Evolutionary conservation across 75 land plant species (phyloP), one percentile per base, ranked within the genome.

Genomic region (Pinus taeda): DNA sequence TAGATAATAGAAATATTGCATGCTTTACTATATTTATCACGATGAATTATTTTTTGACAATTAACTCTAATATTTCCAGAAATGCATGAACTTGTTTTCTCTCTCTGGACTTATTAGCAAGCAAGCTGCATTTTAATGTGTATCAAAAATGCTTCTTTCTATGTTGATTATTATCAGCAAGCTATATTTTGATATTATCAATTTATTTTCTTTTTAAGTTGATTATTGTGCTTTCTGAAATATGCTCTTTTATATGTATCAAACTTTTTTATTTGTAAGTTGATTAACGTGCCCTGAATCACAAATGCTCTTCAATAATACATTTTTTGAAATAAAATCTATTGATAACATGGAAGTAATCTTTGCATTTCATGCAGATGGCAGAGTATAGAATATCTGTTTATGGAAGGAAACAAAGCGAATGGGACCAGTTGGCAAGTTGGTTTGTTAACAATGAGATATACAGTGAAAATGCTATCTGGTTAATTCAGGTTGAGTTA

Each of bases 371-470:
- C 63, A n/a, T 76, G 55, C 90, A 96, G 99, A 96, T 96, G 99
- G 99, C 99, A 80, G 99, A 96, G 61, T 96, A 96, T 66, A 84
- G 99, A 74, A 86, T 96, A 57, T 96, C 99, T 15, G 88, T 96
- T 71, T 96, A 97, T 88, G 99, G 98, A 21, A 88, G 99, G 64
- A 95, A 97, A 76, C 95, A 97, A 63, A 95, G 99, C 80, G 99
- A 97, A 74, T 97, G 99, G 99, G 99, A 97, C 57, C 98, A 92
- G 81, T 78, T 97, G 24, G 99, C 99, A 6, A 95, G 98, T 78
- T 97, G 99, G 99, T 89, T 97, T 74, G 91, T 97, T n/a, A 97
- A 95, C 63, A 92, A 97, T 80, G 93, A 91, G 0, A 76, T 97
- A 58, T 94, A 97, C 83, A 97, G 98, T 87, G 95, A 93, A 60